Base-by-base conservation (phyloP, 305 asterid genomes). In the Fraxinus paxiana region DNA sequence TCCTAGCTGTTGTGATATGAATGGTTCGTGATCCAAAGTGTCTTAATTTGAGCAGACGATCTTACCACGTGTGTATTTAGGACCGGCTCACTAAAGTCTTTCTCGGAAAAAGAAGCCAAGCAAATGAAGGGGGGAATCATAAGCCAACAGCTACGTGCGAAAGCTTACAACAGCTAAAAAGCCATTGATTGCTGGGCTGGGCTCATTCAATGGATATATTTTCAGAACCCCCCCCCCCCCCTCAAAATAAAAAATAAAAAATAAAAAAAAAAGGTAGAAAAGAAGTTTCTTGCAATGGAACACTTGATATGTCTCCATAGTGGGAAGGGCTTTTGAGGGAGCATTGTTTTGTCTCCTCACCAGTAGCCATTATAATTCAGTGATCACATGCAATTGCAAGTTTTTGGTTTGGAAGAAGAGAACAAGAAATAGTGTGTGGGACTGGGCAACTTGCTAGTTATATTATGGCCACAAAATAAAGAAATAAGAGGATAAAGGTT, bases 391-490 rank as follows among this genome's bases (percentile, higher is more conserved):
- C 84, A 41, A 56, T 56, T 83, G 77, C 80, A 80, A 59, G 17
- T 6, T 37, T 26, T 63, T 28, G 33, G 30, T 80, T 59, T 70
- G 6, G 22, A 77, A 76, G 69, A 35, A 46, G 71, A 81, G 12
- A 77, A 73, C 82, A 78, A 59, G 8, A 59, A 75, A 46, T 70
- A 82, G 87, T 79, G 83, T 73, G 87, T 83, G 84, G 87, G 87
- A 76, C 89, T 78, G 48, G 65, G 83, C 74, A 76, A 79, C 74
- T 83, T 81, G 85, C 84, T 72, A 31, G 34, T 77, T 63, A 22
- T 74, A 59, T 54, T 15, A 17, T 54, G 63, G 70, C 31, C 70
- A 59, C 70, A 59, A 20, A 59, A 59, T 18, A 59, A 22, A 59
- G 5, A 59, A 8, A 59, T 18, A 59, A 59, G 70, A 59, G 28